Percentiles rank a stretch among this genome's conserved stretches.
phyloP scores from a whole-genome alignment of 2,329 filamentous ascomycete species.

The Botrytis medusae region DNA sequence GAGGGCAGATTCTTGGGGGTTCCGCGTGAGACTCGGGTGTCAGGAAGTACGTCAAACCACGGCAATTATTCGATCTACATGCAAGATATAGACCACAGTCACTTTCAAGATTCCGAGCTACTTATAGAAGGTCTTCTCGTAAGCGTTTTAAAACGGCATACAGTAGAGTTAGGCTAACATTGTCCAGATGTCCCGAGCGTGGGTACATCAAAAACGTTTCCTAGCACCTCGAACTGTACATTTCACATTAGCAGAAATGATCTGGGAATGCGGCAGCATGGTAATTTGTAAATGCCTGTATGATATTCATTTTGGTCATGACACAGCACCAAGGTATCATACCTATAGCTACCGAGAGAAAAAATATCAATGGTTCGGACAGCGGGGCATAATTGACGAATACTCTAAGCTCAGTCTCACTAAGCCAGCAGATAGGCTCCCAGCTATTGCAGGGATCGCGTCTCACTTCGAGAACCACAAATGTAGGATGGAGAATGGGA shows the following conservation, averaged over 20 bases:
- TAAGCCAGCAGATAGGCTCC: neutral
- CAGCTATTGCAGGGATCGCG: neutral
- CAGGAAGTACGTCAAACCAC: neutral
- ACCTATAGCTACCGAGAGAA: neutral
- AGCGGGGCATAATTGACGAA: neutral
- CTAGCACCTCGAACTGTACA: neutral
- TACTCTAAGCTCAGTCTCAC: neutral
- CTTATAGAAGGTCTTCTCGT: neutral
- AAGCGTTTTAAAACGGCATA: neutral
- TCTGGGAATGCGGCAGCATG: neutral
- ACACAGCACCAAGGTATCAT: neutral
- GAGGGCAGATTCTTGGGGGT: neutral
- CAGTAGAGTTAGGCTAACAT: neutral
- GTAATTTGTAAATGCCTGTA: neutral
- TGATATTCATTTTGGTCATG: neutral
- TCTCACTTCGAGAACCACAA: neutral
- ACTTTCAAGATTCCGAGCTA: neutral
- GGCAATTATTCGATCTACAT: neutral
- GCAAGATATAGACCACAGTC: neutral
- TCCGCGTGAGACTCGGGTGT: neutral
- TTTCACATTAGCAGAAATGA: neutral
- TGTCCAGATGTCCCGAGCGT: neutral
- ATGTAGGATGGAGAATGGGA: neutral
- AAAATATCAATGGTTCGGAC: neutral
- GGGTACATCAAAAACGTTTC: neutral